Base-by-base conservation (phyloP, 2,329 filamentous ascomycete species). In the Aspergillus melleus region DNA sequence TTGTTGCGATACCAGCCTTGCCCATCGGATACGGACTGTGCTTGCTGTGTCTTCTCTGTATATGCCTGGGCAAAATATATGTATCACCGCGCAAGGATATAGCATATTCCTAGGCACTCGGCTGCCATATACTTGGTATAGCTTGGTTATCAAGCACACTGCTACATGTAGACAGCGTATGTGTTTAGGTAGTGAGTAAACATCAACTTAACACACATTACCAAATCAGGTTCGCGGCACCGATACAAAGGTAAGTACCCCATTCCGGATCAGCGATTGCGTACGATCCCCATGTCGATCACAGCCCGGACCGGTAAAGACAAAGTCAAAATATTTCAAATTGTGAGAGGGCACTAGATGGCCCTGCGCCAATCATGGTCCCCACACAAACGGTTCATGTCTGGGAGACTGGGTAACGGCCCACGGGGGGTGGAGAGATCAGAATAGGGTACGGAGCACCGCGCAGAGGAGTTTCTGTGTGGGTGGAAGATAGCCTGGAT, bases 251-350 rank as follows among this genome's bases (percentile, higher is more conserved):
- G 57, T 29, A 29, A 29, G 26, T 58, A 19, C 51, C 47, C 49
- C 42, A 44, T 55, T 46, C 53, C 47, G 58, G 59, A 59, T 59
- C 59, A 44, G 29, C 54, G 54, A 52, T 55, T 61, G 56, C 49
- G 61, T 44, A 59, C 55, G 51, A 66, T 62, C 60, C 36, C 39
- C 58, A 47, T 46, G 66, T 51, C 55, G 64, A 68, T 68, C 66
- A 12, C 51, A 58, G 32, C 66, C 57, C 14, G 16, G 30, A 36
- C 29, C 12, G 58, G 66, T 62, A 61, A 51, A 57, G 56, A 54
- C 53, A 61, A 63, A 67, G 60, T 57, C 57, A 59, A 66, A 67
- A 60, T 59, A 68, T 68, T 68, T 59, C 64, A 67, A 68, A 68
- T 68, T 57, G 52, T 62, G 46, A 60, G 49, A 54, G 39, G 58